Base-by-base conservation (phyloP, 176 grass and related monocot genomes). In the Paspalum notatum region DNA sequence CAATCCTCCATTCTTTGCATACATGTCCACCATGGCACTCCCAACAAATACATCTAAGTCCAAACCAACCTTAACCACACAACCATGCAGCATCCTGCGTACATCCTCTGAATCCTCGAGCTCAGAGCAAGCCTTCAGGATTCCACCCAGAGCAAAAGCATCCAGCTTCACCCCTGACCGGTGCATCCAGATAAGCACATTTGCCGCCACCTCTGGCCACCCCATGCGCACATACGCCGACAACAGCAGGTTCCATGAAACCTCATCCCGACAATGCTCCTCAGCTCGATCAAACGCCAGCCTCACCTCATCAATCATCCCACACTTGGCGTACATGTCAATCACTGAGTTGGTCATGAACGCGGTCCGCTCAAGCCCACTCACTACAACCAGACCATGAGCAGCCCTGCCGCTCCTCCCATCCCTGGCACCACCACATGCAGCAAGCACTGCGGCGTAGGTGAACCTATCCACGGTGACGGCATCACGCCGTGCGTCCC, bases 111-210 rank as follows among this genome's bases (percentile, higher is more conserved):
- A 86, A 76, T 88, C 56, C 54, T 64, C 66, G 2, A 91, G 84
- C 78, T 80, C 76, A 0, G 81, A 75, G 45, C 89, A 90, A 88
- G 89, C 87, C 84, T 94, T 97, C 3, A 94, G 67, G 56, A 94
- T 90, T 13, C 75, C 71, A 13, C 85, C 80, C 41, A 97, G 53
- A 44, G 94, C 75, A 53, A 94, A 92, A 76, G 81, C 84, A 47
- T 90, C 87, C 1, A 97, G 76, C 77, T 74, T 90, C 7, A 88
- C 85, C 26, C 85, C 87, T 0, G 84, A 91, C 17, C 91, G 43
- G 71, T 97, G 94, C 94, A 97, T 94, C 91, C 89, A 90, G 55
- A 94, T 87, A 57, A 97, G 89, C 79, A 97, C 71, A 68, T 90
- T 80, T 46, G 71, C 59, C 0, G 82, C 94, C 47, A 97, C 91